These are phyloP conservation scores for Thamnidium elegans DNA, from an alignment of 192 early-diverging fungal genomes.

Conservation along the genomic window DNA sequence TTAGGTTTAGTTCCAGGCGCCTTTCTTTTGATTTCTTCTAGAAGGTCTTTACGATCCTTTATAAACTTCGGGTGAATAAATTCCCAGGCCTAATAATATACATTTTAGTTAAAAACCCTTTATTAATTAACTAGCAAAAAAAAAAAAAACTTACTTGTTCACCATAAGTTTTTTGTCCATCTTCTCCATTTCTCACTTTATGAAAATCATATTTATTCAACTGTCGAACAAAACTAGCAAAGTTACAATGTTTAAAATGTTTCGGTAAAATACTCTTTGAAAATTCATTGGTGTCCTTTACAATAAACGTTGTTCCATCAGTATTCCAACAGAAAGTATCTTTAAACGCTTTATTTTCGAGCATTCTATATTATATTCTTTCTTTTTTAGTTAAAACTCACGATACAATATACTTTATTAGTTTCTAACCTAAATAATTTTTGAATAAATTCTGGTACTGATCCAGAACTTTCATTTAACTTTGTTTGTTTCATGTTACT, in stretches of 20 bases:
- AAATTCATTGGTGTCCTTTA: constrained; percentile 72
- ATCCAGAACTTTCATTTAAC: constrained; percentile 9
- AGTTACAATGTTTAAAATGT: constrained; percentile 73
- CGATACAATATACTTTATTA: neutral
- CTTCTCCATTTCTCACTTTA: constrained; percentile 61
- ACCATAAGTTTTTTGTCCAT: constrained; percentile 44
- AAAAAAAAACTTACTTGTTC: constrained; percentile 43
- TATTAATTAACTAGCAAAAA: neutral
- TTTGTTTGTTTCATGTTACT: constrained; percentile 2
- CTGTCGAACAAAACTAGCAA: constrained; percentile 68
- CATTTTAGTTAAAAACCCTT: too few species aligned
- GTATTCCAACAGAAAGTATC: constrained; percentile 61
- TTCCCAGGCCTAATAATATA: constrained; percentile 52
- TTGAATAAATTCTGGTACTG: constrained; percentile 30
- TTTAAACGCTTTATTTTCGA: constrained; percentile 59
- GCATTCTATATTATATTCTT: constrained; percentile 52
- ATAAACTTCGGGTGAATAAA: constrained; percentile 69
- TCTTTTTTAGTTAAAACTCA: neutral
- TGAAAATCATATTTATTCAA: constrained; percentile 83
- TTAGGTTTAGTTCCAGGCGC: constrained; percentile 18
- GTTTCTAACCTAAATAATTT: constrained; percentile 22
- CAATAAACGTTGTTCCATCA: constrained; percentile 64
- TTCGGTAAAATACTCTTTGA: constrained; percentile 60
- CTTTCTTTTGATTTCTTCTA: constrained; percentile 53
- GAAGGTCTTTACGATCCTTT: constrained; percentile 50